phyloP scores from a whole-genome alignment of 1,139 yeast genomes.

The Pichia sp. region DNA sequence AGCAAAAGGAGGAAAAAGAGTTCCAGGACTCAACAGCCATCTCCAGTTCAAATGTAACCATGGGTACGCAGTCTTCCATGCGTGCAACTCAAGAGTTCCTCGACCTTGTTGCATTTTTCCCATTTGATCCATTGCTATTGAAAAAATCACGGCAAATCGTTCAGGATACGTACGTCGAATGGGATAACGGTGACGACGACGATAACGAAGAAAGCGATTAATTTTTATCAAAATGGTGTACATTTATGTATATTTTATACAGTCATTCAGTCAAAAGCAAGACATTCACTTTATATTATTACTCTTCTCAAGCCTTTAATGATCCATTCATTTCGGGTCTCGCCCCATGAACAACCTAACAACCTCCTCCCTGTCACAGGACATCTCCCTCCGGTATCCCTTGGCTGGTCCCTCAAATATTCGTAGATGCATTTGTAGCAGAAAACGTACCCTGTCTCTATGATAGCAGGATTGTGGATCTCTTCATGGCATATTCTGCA shows the following conservation, averaged over 20 bases:
- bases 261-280: neutral
- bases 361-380: conserved; percentile 77
- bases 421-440: conserved; percentile 84
- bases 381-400: conserved; percentile 65
- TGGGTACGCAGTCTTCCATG: conserved; percentile 15
- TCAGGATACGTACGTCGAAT: conserved; percentile 64
- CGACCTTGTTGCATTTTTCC: conserved; percentile 88
- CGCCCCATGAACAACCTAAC: conserved; percentile 67
- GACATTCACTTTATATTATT: conserved; percentile 35
- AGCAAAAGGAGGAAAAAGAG: neutral
- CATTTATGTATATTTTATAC: neutral
- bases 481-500: conserved; percentile 74
- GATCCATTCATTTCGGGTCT: conserved; percentile 59
- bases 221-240: neutral
- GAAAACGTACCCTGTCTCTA: conserved; percentile 88
- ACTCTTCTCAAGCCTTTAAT: conserved; percentile 71
- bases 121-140: conserved; percentile 86
- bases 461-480: conserved; percentile 74
- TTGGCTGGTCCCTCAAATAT: conserved; percentile 44
- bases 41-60: conserved; percentile 9
- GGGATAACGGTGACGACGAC: conserved; percentile 51
- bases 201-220: conserved; percentile 37
- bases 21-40: conserved; percentile 23
- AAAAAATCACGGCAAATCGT: conserved; percentile 55
- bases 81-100: conserved; percentile 62